Conservation (phyloP, 2,329 filamentous ascomycete genomes). For the Emergomyces orientalis region DNA sequence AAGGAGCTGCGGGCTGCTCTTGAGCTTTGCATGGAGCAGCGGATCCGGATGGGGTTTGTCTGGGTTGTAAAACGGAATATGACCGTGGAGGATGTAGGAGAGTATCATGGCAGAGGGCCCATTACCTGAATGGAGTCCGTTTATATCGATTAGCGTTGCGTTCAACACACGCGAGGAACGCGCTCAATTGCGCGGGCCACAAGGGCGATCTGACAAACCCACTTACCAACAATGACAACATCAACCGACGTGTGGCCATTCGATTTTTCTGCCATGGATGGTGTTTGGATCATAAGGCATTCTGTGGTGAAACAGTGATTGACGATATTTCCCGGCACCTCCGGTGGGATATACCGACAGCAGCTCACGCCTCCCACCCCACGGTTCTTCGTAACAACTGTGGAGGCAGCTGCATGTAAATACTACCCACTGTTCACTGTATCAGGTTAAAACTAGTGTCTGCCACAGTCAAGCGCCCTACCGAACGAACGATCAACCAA, state of each 20-base stretch:
- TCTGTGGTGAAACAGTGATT: background rate
- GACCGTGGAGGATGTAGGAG: constrained; percentile 53
- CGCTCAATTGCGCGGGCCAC: no score
- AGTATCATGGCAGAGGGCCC: constrained; percentile 54
- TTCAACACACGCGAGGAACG: background rate
- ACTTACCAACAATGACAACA: constrained; percentile 26
- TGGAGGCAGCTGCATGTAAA: background rate
- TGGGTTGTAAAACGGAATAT: constrained; percentile 48
- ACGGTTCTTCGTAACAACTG: background rate
- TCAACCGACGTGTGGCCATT: constrained; percentile 17
- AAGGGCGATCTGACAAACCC: background rate
- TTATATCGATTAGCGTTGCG: background rate
- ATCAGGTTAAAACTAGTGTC: background rate
- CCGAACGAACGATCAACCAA: background rate
- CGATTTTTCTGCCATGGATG: constrained; percentile 11
- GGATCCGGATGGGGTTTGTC: constrained; percentile 47
- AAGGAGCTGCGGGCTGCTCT: constrained; percentile 39
- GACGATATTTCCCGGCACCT: background rate
- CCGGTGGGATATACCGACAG: background rate
- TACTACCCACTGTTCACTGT: background rate
- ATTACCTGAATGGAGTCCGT: constrained; percentile 39
- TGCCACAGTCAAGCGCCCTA: background rate
- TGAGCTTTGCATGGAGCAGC: constrained; percentile 48
- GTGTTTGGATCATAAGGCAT: constrained; percentile 5
- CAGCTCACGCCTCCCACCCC: background rate